Evolutionary conservation across 202 grass and related monocot species (phyloP), one percentile per base, ranked within the genome.

Genomic region (Panicum hallii): DNA sequence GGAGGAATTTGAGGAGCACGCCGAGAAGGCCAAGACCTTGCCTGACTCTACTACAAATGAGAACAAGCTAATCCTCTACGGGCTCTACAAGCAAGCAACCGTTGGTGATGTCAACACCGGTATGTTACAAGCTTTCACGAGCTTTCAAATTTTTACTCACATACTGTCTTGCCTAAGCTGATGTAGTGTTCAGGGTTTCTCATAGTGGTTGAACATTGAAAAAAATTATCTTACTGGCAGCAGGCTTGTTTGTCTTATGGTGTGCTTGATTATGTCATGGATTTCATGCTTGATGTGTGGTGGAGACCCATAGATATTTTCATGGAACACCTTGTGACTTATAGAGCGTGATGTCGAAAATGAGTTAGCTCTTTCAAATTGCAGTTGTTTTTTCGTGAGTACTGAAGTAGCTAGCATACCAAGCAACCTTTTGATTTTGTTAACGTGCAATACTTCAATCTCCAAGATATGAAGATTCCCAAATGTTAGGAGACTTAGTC

Each of bases 1-100:
- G 92, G 92, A 94, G 82, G 92, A 94, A 79, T 94, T 94, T 76
- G 89, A 89, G 63, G 83, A 94, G 76, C 19, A 84, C 32, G 84
- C 86, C 0, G 89, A 87, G 82, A 91, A 85, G 75, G 92, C 90
- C 73, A 89, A 89, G 85, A 85, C 82, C 11, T 67, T 92, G 78
- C 85, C 90, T 19, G 85, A 69, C 70, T 45, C 78, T 3, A 93
- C 78, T 0, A 79, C 84, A 0, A 90, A 86, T 46, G 88, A 92
- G 85, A 85, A 34, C 85, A 90, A 84, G 75, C 77, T 94, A 32
- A 69, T 79, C 20, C 91, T 93, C 11, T 93, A 90, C 9, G 79
- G 79, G 2, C 92, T 94, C 45, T 94, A 67, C 70, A 91, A 90
- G 69, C 91, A 93, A 80, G 88, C 93, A 38, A 95, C 93, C 1